Evolutionary conservation across 768 basidiomycete species (phyloP).

Genomic region (Trametes elegans): DNA sequence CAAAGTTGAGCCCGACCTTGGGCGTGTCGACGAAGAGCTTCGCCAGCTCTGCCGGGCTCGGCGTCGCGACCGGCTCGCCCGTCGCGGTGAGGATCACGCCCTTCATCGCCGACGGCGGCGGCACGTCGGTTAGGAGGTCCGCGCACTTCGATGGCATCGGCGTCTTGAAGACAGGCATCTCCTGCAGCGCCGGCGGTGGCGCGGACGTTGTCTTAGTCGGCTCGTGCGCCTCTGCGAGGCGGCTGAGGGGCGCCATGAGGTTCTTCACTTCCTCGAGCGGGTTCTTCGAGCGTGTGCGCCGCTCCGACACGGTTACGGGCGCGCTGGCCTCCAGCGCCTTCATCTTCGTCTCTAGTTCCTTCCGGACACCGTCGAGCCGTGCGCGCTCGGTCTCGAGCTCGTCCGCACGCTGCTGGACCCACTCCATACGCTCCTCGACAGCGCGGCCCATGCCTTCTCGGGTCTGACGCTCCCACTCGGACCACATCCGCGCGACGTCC

Average conservation of each 20-base stretch:
- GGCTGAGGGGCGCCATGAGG: slow-evolving; percentile 50
- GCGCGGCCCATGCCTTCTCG: slow-evolving; percentile 34
- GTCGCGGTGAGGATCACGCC: slow-evolving; percentile 78
- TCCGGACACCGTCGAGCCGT: slow-evolving; percentile 43
- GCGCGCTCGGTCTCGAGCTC: slow-evolving; percentile 53
- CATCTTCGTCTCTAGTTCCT: slow-evolving; percentile 51
- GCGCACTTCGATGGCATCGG: slow-evolving; percentile 39
- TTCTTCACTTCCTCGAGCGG: slow-evolving; percentile 80
- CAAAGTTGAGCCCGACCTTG: slow-evolving; percentile 69
- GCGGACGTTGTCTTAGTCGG: slow-evolving; percentile 1
- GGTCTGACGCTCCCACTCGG: slow-evolving; percentile 46
- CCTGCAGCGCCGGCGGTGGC: slow-evolving; percentile 7
- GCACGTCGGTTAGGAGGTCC: slow-evolving; percentile 13
- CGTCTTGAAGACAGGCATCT: slow-evolving; percentile 46
- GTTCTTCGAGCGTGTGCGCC: slow-evolving; percentile 38
- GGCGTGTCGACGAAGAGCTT: slow-evolving; percentile 70
- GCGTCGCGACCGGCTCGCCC: slow-evolving; percentile 71
- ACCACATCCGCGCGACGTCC: slow-evolving; percentile 63
- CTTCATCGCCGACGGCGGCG: slow-evolving; percentile 41
- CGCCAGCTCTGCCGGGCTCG: slow-evolving; percentile 61
- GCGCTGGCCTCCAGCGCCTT: slow-evolving; percentile 40
- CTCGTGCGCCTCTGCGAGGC: slow-evolving; percentile 32
- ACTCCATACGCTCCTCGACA: slow-evolving; percentile 42
- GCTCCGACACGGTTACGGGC: slow-evolving; percentile 20
- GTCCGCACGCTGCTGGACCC: slow-evolving; percentile 49